Evolutionary conservation across 2,329 filamentous ascomycete genomes (phyloP), one percentile per base, ranked within the genome.

Genomic region (Acrodontium crateriforme): DNA sequence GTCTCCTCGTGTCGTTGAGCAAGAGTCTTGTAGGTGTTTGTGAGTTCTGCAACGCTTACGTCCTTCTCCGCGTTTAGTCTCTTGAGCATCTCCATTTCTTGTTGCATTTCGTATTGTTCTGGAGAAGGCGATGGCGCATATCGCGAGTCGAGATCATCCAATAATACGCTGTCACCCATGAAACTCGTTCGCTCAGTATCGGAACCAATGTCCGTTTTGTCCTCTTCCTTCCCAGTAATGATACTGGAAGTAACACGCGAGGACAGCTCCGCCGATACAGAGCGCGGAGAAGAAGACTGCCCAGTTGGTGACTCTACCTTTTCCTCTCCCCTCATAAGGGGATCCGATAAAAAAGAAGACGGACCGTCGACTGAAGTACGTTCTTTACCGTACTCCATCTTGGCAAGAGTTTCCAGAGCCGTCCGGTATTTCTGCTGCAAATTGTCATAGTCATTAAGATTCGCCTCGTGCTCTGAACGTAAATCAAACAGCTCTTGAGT

Each of bases 171-270:
- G 21, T 27, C 16, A 14, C 29, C 18, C 13, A 16, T 21, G 9
- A 22, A 23, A 10, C 15, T 23, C 10, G 26, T 25, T 11, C 25
- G 27, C 8, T 41, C 41, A 35, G 16, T 33, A 15, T 27, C 22
- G 18, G 32, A 25, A 31, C 27, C 29, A 14, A 29, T 36, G 29
- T 36, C 35, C 18, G 29, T 35, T 19, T 31, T 36, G 27, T 37
- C 30, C 19, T 23, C 28, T 27, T 34, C 41, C 31, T 32, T 36
- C 31, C 74, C 34, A 63, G 50, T 53, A 44, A 41, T 53, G 63
- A 72, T 82, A 54, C 78, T 92, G 48, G 82, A 92, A 53, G 93
- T 70, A 60, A 95, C 89, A 60, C 83, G 89, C 41, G 83, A 94
- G 37, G 74, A 83, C 71, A 89, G 76, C 75, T 89, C 89, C 67